Evolutionary conservation across 2,329 filamentous ascomycete genomes (phyloP).

Genomic region (Talaromyces sp.): DNA sequence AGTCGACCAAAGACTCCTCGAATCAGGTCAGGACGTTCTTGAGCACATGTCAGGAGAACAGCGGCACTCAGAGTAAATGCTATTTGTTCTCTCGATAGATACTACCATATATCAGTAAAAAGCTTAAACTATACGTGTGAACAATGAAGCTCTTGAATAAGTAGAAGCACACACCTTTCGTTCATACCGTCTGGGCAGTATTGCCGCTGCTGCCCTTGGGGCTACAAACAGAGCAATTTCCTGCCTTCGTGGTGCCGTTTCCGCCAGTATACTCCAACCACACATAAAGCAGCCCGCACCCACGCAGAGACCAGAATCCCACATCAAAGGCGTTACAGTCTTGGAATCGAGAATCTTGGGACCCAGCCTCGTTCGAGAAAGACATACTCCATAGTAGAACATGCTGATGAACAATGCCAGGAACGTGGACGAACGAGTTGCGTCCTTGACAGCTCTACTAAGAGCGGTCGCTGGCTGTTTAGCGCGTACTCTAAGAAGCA

Average conservation of each 20-base stretch:
- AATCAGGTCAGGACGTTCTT: slow-evolving; percentile 59
- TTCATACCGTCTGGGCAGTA: slow-evolving; percentile 66
- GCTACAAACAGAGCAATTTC: slow-evolving; percentile 78
- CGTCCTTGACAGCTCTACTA: slow-evolving; percentile 52
- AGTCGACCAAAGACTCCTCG: slow-evolving; percentile 64
- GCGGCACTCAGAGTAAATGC: slow-evolving; percentile 64
- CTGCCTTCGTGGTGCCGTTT: slow-evolving; percentile 59
- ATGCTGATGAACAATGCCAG: slow-evolving; percentile 70
- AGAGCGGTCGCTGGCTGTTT: slow-evolving; percentile 44
- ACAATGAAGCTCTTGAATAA: background rate
- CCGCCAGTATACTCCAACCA: slow-evolving; percentile 75
- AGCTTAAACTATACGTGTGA: background rate
- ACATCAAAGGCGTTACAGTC: slow-evolving; percentile 49
- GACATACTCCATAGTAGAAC: slow-evolving; percentile 82
- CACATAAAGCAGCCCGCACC: slow-evolving; percentile 67
- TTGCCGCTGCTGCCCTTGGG: slow-evolving; percentile 68
- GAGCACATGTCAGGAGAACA: slow-evolving; percentile 62
- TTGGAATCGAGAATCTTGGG: slow-evolving; percentile 60
- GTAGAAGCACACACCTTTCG: slow-evolving; percentile 33
- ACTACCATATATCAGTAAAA: slow-evolving; percentile 33
- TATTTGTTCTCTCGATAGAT: slow-evolving; percentile 62
- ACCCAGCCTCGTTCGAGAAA: slow-evolving; percentile 67
- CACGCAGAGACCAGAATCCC: slow-evolving; percentile 61
- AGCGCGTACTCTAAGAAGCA: slow-evolving; percentile 55
- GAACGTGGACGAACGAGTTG: slow-evolving; percentile 68